Evolutionary conservation across 805 yeast genomes (phyloP).

Genomic region (Saturnispora mendoncae): DNA sequence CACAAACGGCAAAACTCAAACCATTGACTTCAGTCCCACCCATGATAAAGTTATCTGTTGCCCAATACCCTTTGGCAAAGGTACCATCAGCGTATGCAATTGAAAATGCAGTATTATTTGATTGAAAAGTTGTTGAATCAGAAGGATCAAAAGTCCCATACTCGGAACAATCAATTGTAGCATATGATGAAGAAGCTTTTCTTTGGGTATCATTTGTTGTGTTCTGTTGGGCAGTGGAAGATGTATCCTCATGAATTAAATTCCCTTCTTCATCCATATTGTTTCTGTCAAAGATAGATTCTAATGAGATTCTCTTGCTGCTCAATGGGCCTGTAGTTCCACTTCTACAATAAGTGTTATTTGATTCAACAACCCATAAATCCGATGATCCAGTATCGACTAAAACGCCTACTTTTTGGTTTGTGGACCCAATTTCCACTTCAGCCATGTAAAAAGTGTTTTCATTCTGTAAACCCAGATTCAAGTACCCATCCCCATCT

Average conservation of each 20-base stretch:
- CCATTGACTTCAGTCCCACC: constrained; percentile 39
- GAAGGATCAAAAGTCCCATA: constrained; percentile 42
- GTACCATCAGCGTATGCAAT: constrained; percentile 43
- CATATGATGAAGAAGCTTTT: background rate
- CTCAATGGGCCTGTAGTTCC: constrained; percentile 13
- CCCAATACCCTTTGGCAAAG: constrained; percentile 46
- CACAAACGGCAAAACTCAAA: constrained; percentile 69
- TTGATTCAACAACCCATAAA: constrained; percentile 50
- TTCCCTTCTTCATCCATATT: background rate
- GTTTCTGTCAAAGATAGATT: constrained; percentile 8
- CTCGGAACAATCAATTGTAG: constrained; percentile 30
- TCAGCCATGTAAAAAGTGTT: constrained; percentile 38
- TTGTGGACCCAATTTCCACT: constrained; percentile 46
- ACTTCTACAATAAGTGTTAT: constrained; percentile 38
- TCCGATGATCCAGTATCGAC: constrained; percentile 75
- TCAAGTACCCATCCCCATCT: constrained; percentile 21
- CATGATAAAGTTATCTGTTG: constrained; percentile 49
- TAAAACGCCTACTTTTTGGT: constrained; percentile 45
- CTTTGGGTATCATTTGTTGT: too few relatives aligned
- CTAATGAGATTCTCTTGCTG: constrained; percentile 4
- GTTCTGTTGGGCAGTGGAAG: constrained; percentile 1
- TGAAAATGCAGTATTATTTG: constrained; percentile 34
- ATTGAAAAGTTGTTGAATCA: constrained; percentile 31
- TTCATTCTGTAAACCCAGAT: constrained; percentile 31
- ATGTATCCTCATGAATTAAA: background rate